Evolutionary conservation across 2,329 filamentous ascomycete species (phyloP), one percentile per base, ranked within the genome.

Genomic region (Diaporthe batatas): DNA sequence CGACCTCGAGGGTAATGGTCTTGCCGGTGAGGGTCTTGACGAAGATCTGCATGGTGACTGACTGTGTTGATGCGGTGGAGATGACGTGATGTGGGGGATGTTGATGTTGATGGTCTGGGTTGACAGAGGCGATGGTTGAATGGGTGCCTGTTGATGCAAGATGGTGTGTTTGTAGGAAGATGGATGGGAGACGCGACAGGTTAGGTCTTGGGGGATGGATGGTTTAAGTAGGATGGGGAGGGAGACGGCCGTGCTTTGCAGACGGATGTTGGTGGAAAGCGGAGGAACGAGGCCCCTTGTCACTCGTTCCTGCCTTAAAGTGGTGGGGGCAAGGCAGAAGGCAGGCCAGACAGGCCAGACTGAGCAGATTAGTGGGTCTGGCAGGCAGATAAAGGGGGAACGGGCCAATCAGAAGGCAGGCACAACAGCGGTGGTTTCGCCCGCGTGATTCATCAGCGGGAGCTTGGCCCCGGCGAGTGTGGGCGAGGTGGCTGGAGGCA

Each of bases 1-100:
- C 94, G 0, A 97, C 94, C 85, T 97, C 94, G 2, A 97, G 88
- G 8, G 95, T 97, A 81, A 97, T 97, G 68, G 95, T 98, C 89
- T 98, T 98, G 79, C 95, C 95, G 82, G 95, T 98, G 74, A 98
- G 84, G 18, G 92, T 94, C 88, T 94, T 94, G 81, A 94, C 92
- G 79, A 94, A 94, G 80, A 94, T 90, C 77, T 90, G 88, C 88
- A 90, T 90, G 78, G 49, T 70, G 73, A 18, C 44, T 59, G 73
- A 29, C 44, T 59, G 70, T 59, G 23, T 25, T 71, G 34, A 32
- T 39, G 29, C 18, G 92, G 76, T 94, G 90, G 76, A 94, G 21
- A 94, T 64, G 90, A 36, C 92, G 94, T 1, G 62, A 89, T 91
- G 83, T 89, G 87, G 83, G 89, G 89, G 81, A 89, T 87, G 42